A percentile compares a stretch with the other conserved stretches of the same genome.
These are phyloP conservation scores for Aspergillus flavus DNA, from an alignment of 2,329 filamentous ascomycete genomes.

Conservation along the genomic window DNA sequence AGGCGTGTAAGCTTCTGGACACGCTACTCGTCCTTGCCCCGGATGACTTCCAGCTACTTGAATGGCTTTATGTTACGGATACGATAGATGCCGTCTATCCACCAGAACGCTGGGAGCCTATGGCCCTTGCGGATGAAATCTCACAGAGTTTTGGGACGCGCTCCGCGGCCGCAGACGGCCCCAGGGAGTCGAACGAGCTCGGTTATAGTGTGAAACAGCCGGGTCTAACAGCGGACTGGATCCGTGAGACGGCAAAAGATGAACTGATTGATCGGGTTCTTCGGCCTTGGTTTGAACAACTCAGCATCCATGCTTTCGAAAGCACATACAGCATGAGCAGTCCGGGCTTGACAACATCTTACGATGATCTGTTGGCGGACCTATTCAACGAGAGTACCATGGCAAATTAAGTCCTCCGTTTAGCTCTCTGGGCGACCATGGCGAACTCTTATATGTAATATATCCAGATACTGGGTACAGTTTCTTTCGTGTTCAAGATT, in stretches of 20 bases:
- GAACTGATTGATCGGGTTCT: constrained; percentile 76
- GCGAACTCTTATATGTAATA: background rate
- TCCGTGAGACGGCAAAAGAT: constrained; percentile 57
- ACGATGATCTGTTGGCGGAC: constrained; percentile 68
- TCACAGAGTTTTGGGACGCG: constrained; percentile 70
- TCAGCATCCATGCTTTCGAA: constrained; percentile 94
- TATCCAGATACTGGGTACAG: background rate
- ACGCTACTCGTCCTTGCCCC: constrained; percentile 81
- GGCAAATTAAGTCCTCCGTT: constrained; percentile 34
- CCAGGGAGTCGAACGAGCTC: constrained; percentile 33
- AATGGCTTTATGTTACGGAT: constrained; percentile 97
- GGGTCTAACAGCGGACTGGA: constrained; percentile 48
- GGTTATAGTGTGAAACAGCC: constrained; percentile 39
- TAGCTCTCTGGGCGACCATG: background rate
- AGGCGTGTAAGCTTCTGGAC: constrained; percentile 93
- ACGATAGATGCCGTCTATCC: constrained; percentile 95
- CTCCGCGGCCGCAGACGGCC: constrained; percentile 26
- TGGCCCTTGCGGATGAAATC: constrained; percentile 81
- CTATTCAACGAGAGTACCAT: constrained; percentile 75
- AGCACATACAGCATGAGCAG: constrained; percentile 82
- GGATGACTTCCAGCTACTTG: constrained; percentile 96
- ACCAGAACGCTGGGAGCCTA: constrained; percentile 66
- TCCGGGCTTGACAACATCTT: constrained; percentile 67
- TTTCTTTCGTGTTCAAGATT: background rate
- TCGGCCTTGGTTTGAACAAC: constrained; percentile 83